These are phyloP conservation scores for Pseudotsuga menziesii DNA, from an alignment of 75 land plant genomes.

Conservation along the genomic window DNA sequence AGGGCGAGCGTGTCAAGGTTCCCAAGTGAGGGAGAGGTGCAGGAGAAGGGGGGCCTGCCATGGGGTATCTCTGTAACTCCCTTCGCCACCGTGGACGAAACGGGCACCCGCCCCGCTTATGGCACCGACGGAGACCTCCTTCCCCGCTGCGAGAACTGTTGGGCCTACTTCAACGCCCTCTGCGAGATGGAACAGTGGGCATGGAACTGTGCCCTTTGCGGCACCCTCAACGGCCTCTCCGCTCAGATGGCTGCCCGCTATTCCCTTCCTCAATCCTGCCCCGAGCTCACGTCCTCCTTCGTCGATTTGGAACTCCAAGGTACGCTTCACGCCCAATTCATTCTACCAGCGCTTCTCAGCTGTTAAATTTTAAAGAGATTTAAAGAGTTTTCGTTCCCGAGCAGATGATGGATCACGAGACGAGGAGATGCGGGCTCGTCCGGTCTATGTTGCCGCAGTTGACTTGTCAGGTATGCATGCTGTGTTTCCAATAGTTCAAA, in stretches of 20 bases:
- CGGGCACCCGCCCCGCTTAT: conserved; percentile 46
- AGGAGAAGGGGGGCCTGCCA: conserved; percentile 74
- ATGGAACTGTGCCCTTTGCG: conserved; percentile 89
- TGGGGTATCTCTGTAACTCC: conserved; percentile 93
- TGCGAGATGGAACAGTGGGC: conserved; percentile 92
- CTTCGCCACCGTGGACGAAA: conserved; percentile 79
- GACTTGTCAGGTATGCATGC: conserved; percentile 74
- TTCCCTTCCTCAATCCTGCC: conserved; percentile 37
- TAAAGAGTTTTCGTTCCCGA: neutral
- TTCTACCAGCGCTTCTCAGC: too few relatives aligned
- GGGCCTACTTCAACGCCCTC: conserved; percentile 78
- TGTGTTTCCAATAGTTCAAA: too few relatives aligned
- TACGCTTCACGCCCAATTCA: too few relatives aligned
- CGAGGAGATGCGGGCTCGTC: conserved; percentile 61
- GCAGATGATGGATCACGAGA: conserved; percentile 53
- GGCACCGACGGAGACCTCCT: conserved; percentile 60
- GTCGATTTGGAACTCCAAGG: conserved; percentile 68
- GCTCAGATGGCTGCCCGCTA: conserved; percentile 50
- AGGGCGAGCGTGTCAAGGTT: conserved; percentile 63
- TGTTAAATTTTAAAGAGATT: too few relatives aligned
- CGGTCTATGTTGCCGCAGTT: conserved; percentile 98
- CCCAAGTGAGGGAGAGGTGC: conserved; percentile 65
- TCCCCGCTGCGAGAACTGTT: conserved; percentile 97
- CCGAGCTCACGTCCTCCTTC: conserved; percentile 89
- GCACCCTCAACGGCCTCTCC: conserved; percentile 62